Base-by-base conservation (phyloP, 2,329 filamentous ascomycete genomes). In the Tympanopsis confertula region DNA sequence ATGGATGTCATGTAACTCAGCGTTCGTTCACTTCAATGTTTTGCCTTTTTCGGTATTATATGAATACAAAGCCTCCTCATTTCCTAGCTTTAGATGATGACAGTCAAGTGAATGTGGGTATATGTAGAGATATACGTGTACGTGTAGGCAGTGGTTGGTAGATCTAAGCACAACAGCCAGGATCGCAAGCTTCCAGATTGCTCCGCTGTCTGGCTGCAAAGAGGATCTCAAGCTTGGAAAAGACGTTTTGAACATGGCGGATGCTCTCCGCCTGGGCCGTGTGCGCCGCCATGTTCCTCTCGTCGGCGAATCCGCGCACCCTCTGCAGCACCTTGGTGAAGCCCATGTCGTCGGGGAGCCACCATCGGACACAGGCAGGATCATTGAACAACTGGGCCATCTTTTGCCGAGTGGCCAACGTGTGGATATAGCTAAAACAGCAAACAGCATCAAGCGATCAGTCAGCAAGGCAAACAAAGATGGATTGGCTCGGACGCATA, bases 291-390 rank as follows among this genome's bases (percentile, higher is more conserved):
- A 71, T 63, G 42, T 76, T 83, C 35, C 86, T 74, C 45, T 91
- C 85, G 47, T 85, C 78, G 19, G 87, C 85, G 58, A 94, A 88
- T 30, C 76, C 72, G 15, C 88, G 81, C 43, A 94, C 78, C 38
- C 74, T 81, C 37, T 78, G 79, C 38, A 95, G 68, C 30, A 93
- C 74, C 1, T 74, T 72, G 10, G 74, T 80, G 49, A 83, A 83
- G 2, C 74, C 77, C 61, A 89, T 82, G 44, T 86, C 75, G 54
- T 91, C 73, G 2, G 87, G 85, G 3, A 95, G 71, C 91, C 91
- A 98, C 86, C 87, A 95, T 40, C 80, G 69, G 33, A 74, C 74
- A 38, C 87, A 76, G 15, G 79, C 76, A 13, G 75, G 70, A 32
- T 85, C 73, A 42, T 72, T 66, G 68, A 91, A 94, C 18, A 86